Conservation (phyloP, 495 filamentous ascomycete genomes). For the Alectoria sarmentosa region DNA sequence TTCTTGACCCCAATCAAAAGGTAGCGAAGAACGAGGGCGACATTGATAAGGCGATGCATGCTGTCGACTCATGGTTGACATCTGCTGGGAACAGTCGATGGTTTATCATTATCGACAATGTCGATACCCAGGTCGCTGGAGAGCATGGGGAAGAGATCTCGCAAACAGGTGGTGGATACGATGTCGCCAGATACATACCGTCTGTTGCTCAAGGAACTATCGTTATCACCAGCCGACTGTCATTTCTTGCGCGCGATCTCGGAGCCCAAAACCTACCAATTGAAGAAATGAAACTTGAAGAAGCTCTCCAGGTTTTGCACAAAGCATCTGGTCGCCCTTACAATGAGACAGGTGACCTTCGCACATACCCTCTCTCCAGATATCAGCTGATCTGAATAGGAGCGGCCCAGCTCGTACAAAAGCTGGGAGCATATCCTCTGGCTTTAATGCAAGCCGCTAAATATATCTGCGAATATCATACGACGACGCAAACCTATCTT, state of each 20-base stretch:
- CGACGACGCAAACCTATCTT: constrained; percentile 9
- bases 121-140: no score
- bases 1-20: no score
- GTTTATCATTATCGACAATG: no score
- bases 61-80: no score
- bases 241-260: not conserved
- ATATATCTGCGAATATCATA: not conserved
- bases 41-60: no score
- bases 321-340: not conserved
- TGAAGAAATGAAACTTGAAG: not conserved
- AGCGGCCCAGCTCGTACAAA: not conserved
- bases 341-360: constrained; percentile 1
- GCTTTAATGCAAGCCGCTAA: constrained; percentile 3
- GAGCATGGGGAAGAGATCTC: not conserved
- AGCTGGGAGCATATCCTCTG: not conserved
- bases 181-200: not conserved
- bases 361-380: not conserved
- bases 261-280: not conserved
- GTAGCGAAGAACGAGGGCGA: no score
- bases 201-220: not conserved
- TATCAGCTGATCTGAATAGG: constrained; percentile 1
- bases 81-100: no score
- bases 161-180: not conserved
- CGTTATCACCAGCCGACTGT: constrained; percentile 2
- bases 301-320: not conserved